phyloP scores from a whole-genome alignment of 2,329 filamentous ascomycete genomes.

The Ampelomyces quisqualis region DNA sequence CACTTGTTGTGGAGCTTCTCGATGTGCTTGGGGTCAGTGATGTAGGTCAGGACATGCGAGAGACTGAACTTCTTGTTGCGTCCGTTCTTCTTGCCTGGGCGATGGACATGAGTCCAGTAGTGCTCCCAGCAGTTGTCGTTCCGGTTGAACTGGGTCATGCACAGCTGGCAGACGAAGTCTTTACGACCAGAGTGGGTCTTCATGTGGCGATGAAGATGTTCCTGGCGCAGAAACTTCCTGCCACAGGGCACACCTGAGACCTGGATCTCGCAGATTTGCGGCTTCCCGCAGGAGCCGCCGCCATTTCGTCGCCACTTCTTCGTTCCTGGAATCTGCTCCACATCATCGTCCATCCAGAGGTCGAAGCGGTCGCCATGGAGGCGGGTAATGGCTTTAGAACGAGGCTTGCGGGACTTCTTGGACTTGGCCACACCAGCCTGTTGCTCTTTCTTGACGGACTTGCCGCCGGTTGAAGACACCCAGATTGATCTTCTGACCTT shows the following conservation, averaged over 20 bases:
- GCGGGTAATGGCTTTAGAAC: slow-evolving; percentile 8
- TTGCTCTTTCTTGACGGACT: slow-evolving; percentile 25
- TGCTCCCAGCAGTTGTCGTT: slow-evolving; percentile 43
- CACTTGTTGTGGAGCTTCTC: slow-evolving; percentile 32
- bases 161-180: slow-evolving; percentile 27
- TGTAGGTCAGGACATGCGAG: slow-evolving; percentile 23
- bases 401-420: slow-evolving; percentile 11
- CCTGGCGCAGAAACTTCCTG: slow-evolving; percentile 27
- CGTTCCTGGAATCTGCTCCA: slow-evolving; percentile 5
- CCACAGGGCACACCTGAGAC: slow-evolving; percentile 7
- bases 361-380: slow-evolving; percentile 9
- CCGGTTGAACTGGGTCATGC: slow-evolving; percentile 30
- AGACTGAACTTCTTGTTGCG: slow-evolving; percentile 28
- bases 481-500: slow-evolving; percentile 22
- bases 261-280: slow-evolving; percentile 2
- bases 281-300: not conserved
- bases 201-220: slow-evolving; percentile 36
- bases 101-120: slow-evolving; percentile 31
- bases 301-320: slow-evolving; percentile 6
- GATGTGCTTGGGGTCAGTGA: slow-evolving; percentile 31
- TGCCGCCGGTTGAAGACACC: slow-evolving; percentile 27
- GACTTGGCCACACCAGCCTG: slow-evolving; percentile 7
- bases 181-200: slow-evolving; percentile 26
- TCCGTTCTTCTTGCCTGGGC: slow-evolving; percentile 30
- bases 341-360: slow-evolving; percentile 6